These are phyloP conservation scores for Tetracentron sinense DNA, from an alignment of 164 flowering plant species.

Conservation along the genomic window DNA sequence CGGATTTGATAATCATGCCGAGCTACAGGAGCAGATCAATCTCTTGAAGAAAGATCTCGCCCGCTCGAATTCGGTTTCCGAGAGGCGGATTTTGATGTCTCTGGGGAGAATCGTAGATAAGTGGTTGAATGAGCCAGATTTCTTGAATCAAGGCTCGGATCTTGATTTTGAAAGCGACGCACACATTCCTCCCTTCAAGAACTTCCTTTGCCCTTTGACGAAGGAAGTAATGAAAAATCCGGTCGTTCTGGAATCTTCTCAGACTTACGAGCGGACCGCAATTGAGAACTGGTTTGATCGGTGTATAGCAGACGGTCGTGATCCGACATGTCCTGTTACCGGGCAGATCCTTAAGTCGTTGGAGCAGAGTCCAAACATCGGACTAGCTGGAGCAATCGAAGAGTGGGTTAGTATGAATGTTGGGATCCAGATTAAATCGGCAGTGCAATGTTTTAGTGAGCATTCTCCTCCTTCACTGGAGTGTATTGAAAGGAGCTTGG, in stretches of 20 bases:
- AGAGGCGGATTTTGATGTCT: constrained; percentile 39
- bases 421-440: constrained; percentile 37
- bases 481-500: constrained; percentile 31
- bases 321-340: constrained; percentile 66
- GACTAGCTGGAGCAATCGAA: constrained; percentile 57
- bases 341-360: constrained; percentile 44
- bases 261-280: constrained; percentile 52
- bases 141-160: constrained; percentile 14
- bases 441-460: constrained; percentile 30
- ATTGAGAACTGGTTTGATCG: constrained; percentile 55
- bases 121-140: constrained; percentile 31
- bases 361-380: constrained; percentile 52
- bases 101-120: constrained; percentile 35
- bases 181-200: constrained; percentile 44
- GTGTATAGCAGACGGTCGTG: constrained; percentile 54
- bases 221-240: constrained; percentile 68
- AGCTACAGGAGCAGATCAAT: constrained; percentile 41
- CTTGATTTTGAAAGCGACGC: constrained; percentile 41
- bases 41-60: constrained; percentile 36
- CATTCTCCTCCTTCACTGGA: constrained; percentile 35
- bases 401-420: constrained; percentile 55
- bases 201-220: constrained; percentile 62
- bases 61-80: constrained; percentile 26
- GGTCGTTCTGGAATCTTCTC: constrained; percentile 48
- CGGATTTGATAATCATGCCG: constrained; percentile 28